Evolutionary conservation across 768 basidiomycete genomes (phyloP).

Genomic region (Pulveroboletus sp.): DNA sequence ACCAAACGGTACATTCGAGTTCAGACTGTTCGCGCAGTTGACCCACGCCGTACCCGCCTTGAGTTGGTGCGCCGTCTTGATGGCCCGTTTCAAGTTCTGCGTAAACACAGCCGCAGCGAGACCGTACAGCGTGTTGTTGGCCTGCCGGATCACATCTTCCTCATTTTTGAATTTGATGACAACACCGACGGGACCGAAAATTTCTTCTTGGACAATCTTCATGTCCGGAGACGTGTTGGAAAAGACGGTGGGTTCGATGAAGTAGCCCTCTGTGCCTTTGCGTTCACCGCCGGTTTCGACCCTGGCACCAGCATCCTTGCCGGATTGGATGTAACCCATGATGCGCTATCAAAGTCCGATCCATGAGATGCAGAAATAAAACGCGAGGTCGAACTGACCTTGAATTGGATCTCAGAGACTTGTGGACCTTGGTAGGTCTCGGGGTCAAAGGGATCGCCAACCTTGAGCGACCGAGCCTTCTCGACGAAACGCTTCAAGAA

Average conservation of each 20-base stretch:
- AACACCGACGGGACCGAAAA: constrained; percentile 79
- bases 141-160: constrained; percentile 63
- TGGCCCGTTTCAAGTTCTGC: constrained; percentile 69
- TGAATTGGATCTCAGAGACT: constrained; percentile 71
- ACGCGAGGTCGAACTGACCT: constrained; percentile 42
- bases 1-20: constrained; percentile 65
- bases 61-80: constrained; percentile 68
- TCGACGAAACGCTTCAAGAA: constrained; percentile 62
- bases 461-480: constrained; percentile 51
- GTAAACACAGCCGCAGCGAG: constrained; percentile 88
- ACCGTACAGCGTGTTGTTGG: constrained; percentile 87
- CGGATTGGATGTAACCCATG: constrained; percentile 74
- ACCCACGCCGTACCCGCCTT: constrained; percentile 83
- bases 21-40: constrained; percentile 31
- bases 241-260: constrained; percentile 75
- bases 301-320: constrained; percentile 68
- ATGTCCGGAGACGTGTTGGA: constrained; percentile 63
- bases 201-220: constrained; percentile 75
- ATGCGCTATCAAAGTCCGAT: constrained; percentile 52
- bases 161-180: constrained; percentile 74
- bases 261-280: constrained; percentile 62
- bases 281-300: constrained; percentile 62
- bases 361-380: neutral
- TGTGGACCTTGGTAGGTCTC: constrained; percentile 74
- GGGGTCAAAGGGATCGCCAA: constrained; percentile 68